Base-by-base conservation (phyloP, 805 yeast genomes). In the Ogataea chonburiensis region DNA sequence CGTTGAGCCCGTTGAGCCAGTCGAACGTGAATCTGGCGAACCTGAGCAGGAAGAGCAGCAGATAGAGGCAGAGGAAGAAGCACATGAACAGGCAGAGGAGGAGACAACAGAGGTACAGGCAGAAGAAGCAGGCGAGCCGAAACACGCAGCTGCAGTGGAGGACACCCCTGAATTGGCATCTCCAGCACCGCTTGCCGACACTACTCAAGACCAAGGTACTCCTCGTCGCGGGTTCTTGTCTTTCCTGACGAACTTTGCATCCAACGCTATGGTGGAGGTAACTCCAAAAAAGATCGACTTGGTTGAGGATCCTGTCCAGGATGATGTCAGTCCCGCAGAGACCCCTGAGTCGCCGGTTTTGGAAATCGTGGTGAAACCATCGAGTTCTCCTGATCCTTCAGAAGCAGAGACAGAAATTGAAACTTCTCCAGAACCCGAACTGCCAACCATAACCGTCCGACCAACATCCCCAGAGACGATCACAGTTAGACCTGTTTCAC, bases 341-440 rank as follows among this genome's bases (percentile, higher is more conserved):
- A n/a, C n/a, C n/a, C n/a, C n/a, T n/a, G n/a, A n/a, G n/a, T n/a
- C n/a, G n/a, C n/a, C n/a, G n/a, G n/a, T n/a, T n/a, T n/a, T n/a
- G n/a, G n/a, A n/a, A n/a, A 27, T 27, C 24, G 21, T n/a, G 28
- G 38, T 26, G 9, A 34, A 34, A 27, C 24, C 37, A 3, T 5
- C 27, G 28, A 20, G n/a, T n/a, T n/a, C 22, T 27, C 30, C 30
- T 5, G 22, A 27, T 17, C 23, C 31, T 16, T 22, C 38, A 4
- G 36, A 24, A 24, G 44, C 29, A 15, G 31, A 29, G 13, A 14
- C 31, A 5, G 31, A 9, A 8, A 23, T 10, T 23, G 25, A 7
- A 23, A 10, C 10, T 8, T 23, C 25, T 23, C 10, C 13, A 23
- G 7, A 12, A 10, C 10, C 22, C 10, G 22, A 19, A 19, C 9